Base-by-base conservation (phyloP, 768 basidiomycete genomes). In the Auricularia auricula-judae region DNA sequence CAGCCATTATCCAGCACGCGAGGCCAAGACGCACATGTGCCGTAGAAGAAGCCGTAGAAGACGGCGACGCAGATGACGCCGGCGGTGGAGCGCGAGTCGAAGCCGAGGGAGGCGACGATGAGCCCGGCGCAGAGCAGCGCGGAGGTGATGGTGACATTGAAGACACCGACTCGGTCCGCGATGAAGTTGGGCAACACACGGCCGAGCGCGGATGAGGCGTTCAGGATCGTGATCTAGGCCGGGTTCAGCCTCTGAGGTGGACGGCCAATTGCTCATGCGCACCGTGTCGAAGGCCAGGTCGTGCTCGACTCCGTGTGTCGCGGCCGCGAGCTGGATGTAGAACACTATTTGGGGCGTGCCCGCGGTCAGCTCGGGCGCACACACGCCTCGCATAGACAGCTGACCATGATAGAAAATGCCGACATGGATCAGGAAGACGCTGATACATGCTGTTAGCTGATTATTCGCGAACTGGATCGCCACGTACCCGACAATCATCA, bases 211-310 rank as follows among this genome's bases (percentile, higher is more conserved):
- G 79, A 78, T 14, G 77, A 74, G 3, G 76, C 82, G 68, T 86
- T 86, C 23, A 85, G 67, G 29, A 86, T 77, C 1, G 80, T 76
- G 36, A 86, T 70, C 79, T 84, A 62, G 29, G 29, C 29, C 29
- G 29, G 29, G 29, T 29, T 29, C 29, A 29, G 29, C 29, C 29
- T 29, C 29, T 29, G 29, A 29, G 29, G 29, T 29, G 29, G 29
- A 2, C 42, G 61, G 39, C 21, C 66, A 5, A 33, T 35, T 29
- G 29, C 29, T 29, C 29, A 29, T 29, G 16, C 36, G 59, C 64
- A 85, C 85, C 36, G 79, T 79, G 65, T 85, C 85, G 65, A 86
- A 86, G 0, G 85, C 81, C 3, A 86, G 73, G n/a, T 71, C 73
- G 8, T 76, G 70, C 16, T 74, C 70, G 47, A 82, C 75, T 1